Evolutionary conservation across 2,329 filamentous ascomycete species (phyloP), one percentile per base, ranked within the genome.

Genomic region (Alternaria triticimaculans): DNA sequence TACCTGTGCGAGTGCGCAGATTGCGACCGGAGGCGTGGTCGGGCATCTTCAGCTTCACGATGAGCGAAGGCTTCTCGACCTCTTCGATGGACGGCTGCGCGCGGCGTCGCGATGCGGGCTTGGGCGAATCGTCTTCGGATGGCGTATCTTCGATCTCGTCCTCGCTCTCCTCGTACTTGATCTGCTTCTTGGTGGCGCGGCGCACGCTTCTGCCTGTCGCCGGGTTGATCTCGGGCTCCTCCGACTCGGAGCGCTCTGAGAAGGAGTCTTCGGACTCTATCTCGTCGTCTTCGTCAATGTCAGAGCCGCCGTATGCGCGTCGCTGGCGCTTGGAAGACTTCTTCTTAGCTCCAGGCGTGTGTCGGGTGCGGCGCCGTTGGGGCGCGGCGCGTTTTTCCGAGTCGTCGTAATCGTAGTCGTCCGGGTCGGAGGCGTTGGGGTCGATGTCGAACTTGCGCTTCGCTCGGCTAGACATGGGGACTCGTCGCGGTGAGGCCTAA

Each of bases 91-190:
- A 74, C 20, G 67, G 75, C 66, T 76, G 64, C 46, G 71, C 68
- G 56, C 69, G 64, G 53, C 65, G 65, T 37, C 69, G 64, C 59
- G 71, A 61, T 55, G 59, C 21, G 58, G 69, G 10, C 54, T 59
- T 33, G 63, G 70, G 66, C 49, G 75, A 72, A 50, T 75, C 78
- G 37, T 70, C 67, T 65, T 76, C 78, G 55, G 72, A 77, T 15
- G 79, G 73, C 12, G 74, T 80, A 49, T 80, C 79, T 68, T 81
- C 78, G 56, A 82, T 79, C 58, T 78, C 78, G 66, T 82, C 83
- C 44, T 84, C 83, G 56, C 81, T 84, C 74, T 89, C 87, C 67
- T 87, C 84, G 82, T 90, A 89, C 30, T 82, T 83, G 48, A 85
- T 82, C 23, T 79, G 76, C 69, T 87, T 86, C 72, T 85, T 85